These are phyloP conservation scores for Isochrysis galbana DNA, from an alignment of 78 protist genomes.

Conservation along the genomic window DNA sequence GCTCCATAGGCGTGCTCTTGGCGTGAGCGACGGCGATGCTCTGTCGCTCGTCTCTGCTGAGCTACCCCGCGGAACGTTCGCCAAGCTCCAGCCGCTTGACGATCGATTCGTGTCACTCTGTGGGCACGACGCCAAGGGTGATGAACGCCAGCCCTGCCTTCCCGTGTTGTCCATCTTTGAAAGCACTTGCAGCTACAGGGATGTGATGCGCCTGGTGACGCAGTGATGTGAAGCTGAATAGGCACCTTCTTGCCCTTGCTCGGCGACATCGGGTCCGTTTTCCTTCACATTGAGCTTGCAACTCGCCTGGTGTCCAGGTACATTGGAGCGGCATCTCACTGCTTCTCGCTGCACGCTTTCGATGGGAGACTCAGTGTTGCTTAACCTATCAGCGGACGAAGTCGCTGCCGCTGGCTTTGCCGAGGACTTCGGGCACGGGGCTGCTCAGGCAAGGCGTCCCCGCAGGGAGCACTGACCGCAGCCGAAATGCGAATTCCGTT, in stretches of 20 bases:
- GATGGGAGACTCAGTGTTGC: background rate
- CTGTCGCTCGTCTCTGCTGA: background rate
- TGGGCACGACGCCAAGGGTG: background rate
- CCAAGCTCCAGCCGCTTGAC: constrained; percentile 15
- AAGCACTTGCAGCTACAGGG: too few species aligned
- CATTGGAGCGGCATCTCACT: background rate
- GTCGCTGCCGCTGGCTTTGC: too few species aligned
- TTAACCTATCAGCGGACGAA: background rate
- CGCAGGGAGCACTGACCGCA: too few species aligned
- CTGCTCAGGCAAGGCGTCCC: too few species aligned
- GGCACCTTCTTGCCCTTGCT: too few species aligned
- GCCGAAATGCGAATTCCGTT: too few species aligned
- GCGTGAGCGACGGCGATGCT: background rate
- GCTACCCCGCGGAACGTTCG: constrained; percentile 3
- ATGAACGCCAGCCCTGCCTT: background rate
- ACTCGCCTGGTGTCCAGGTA: too few species aligned
- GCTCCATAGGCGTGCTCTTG: background rate
- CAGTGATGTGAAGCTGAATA: too few species aligned
- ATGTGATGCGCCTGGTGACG: too few species aligned
- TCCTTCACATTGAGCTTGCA: too few species aligned
- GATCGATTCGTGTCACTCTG: background rate
- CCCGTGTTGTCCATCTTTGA: background rate
- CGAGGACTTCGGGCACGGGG: too few species aligned
- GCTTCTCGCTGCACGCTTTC: background rate
- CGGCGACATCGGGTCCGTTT: too few species aligned